Percentiles rank a stretch among this genome's conserved stretches.
Evolutionary conservation across 352 stramenopile species (phyloP).

Genomic region (Globisporangium mamillatum): DNA sequence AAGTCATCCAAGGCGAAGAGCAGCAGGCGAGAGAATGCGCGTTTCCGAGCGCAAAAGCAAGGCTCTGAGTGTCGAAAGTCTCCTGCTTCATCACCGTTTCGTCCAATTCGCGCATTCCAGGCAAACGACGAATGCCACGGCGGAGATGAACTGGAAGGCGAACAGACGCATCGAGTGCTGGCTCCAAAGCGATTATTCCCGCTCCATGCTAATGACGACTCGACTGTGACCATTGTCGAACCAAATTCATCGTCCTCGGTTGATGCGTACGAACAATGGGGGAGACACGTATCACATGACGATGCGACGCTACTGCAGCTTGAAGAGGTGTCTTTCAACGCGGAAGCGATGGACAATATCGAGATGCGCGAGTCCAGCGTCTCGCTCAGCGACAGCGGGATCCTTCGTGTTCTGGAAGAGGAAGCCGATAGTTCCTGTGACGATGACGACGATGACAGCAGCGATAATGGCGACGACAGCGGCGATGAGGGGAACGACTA

Average conservation of each 20-base stretch:
- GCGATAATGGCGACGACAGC: constrained; percentile 24
- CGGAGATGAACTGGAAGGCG: not conserved
- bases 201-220: constrained; percentile 10
- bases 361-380: constrained; percentile 50
- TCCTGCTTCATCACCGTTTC: constrained; percentile 2
- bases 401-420: constrained; percentile 20
- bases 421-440: constrained; percentile 52
- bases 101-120: not conserved
- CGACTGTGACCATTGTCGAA: constrained; percentile 3
- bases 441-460: constrained; percentile 26
- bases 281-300: constrained; percentile 18
- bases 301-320: constrained; percentile 19
- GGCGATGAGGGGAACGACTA: constrained; percentile 46
- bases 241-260: not conserved
- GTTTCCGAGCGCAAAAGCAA: constrained; percentile 5
- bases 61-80: not conserved
- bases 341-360: constrained; percentile 18
- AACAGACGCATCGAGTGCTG: not conserved
- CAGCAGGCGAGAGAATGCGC: constrained; percentile 11
- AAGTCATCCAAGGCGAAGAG: constrained; percentile 26
- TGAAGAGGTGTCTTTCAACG: constrained; percentile 13
- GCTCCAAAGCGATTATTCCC: constrained; percentile 15
- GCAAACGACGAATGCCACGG: not conserved
- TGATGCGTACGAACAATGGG: constrained; percentile 21
- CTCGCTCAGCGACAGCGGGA: constrained; percentile 21